phyloP scores from a whole-genome alignment of 2,329 filamentous ascomycete species.

The Annulohypoxylon truncatum region DNA sequence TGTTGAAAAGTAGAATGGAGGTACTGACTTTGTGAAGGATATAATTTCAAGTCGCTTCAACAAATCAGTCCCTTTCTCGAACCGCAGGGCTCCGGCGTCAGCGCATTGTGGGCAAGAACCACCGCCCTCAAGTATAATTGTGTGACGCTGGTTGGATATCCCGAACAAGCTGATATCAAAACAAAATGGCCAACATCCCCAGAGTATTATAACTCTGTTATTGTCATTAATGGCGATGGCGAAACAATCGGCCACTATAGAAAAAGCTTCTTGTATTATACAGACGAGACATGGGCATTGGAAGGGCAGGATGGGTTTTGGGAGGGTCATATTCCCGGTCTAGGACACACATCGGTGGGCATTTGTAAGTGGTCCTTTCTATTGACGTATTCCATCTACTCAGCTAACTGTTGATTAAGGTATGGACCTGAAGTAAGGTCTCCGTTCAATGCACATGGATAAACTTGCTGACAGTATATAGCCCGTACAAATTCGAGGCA shows the following conservation, averaged over 20 bases:
- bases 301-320: constrained; percentile 69
- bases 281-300: constrained; percentile 71
- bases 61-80: constrained; percentile 78
- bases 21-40: constrained; percentile 67
- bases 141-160: constrained; percentile 77
- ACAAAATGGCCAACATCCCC: constrained; percentile 60
- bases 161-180: constrained; percentile 70
- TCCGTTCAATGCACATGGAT: no score
- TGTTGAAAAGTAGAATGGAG: no score
- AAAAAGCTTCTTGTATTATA: constrained; percentile 69
- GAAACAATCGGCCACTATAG: constrained; percentile 71
- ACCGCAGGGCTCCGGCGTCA: constrained; percentile 71
- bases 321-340: constrained; percentile 55
- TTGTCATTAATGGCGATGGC: constrained; percentile 70
- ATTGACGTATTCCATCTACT: constrained; percentile 33
- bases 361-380: constrained; percentile 60
- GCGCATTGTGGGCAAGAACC: constrained; percentile 76
- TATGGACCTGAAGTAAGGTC: constrained; percentile 74
- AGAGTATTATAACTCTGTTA: constrained; percentile 59
- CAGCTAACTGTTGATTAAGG: no score
- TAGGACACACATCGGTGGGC: constrained; percentile 67
- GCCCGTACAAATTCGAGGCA: no score
- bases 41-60: constrained; percentile 78
- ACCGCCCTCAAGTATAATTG: constrained; percentile 75
- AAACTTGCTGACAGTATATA: no score